Evolutionary conservation across 192 early-diverging fungal genomes (phyloP).

Genomic region (Backusella morwellensis): DNA sequence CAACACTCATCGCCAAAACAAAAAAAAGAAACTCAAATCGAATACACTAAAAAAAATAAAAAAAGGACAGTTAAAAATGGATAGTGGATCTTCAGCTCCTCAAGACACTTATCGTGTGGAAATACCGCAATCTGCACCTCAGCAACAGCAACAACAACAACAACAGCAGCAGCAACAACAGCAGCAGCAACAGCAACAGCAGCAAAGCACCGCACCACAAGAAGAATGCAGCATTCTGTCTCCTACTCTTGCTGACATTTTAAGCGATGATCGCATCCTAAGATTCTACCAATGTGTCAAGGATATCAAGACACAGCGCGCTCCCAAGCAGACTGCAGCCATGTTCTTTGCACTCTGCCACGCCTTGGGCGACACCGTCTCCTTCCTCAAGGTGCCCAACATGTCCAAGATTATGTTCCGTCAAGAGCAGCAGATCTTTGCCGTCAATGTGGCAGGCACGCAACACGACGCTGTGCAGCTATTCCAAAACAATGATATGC

Average conservation of each 20-base stretch:
- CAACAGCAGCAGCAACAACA: background rate
- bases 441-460: conserved; percentile 31
- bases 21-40: background rate
- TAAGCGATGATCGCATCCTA: conserved; percentile 27
- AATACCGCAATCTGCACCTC: background rate
- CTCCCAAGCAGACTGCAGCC: conserved; percentile 24
- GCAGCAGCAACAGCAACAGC: background rate
- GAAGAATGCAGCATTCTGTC: conserved; percentile 28
- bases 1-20: background rate
- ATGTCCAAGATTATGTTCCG: conserved; percentile 34
- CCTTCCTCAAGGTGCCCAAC: conserved; percentile 36
- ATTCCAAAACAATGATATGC: conserved; percentile 13
- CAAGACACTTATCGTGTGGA: background rate
- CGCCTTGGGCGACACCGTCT: conserved; percentile 28
- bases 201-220: background rate
- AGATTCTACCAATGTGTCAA: conserved; percentile 38
- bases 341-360: conserved; percentile 38
- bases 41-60: background rate
- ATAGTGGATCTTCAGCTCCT: background rate
- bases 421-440: conserved; percentile 34
- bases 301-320: conserved; percentile 31
- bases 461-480: conserved; percentile 24
- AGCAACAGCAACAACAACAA: background rate
- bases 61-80: background rate
- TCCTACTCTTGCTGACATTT: conserved; percentile 32